phyloP scores from a whole-genome alignment of 768 basidiomycete species.

The Strobilomyces confusus region DNA sequence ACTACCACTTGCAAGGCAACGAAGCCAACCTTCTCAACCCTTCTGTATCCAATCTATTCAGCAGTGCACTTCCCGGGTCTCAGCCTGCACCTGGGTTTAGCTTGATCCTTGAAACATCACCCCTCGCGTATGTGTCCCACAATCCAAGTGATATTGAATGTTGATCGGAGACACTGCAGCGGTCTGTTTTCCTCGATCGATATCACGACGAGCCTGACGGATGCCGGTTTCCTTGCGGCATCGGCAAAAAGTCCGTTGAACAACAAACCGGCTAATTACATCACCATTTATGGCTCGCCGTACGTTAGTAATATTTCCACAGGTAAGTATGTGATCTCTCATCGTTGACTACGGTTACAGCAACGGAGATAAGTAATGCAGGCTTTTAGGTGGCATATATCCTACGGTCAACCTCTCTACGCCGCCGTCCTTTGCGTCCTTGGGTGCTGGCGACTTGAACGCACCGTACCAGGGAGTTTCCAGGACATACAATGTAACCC shows the following conservation, averaged over 20 bases:
- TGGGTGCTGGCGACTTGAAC: background rate
- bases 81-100: background rate
- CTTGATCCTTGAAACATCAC: background rate
- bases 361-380: background rate
- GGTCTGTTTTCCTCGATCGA: background rate
- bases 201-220: background rate
- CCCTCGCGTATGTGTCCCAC: background rate
- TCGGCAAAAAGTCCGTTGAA: background rate
- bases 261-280: background rate
- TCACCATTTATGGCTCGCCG: background rate
- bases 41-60: background rate
- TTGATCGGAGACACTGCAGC: background rate
- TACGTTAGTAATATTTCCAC: background rate
- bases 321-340: background rate
- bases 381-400: background rate
- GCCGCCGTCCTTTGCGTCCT: background rate
- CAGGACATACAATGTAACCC: background rate
- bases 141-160: background rate
- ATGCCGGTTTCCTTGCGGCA: background rate
- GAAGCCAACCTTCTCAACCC: background rate
- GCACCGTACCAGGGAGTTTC: background rate
- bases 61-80: background rate
- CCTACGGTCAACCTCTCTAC: background rate
- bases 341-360: background rate
- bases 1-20: background rate